These are phyloP conservation scores for Zalaria sp. DNA, from an alignment of 2,329 filamentous ascomycete genomes.

Conservation along the genomic window DNA sequence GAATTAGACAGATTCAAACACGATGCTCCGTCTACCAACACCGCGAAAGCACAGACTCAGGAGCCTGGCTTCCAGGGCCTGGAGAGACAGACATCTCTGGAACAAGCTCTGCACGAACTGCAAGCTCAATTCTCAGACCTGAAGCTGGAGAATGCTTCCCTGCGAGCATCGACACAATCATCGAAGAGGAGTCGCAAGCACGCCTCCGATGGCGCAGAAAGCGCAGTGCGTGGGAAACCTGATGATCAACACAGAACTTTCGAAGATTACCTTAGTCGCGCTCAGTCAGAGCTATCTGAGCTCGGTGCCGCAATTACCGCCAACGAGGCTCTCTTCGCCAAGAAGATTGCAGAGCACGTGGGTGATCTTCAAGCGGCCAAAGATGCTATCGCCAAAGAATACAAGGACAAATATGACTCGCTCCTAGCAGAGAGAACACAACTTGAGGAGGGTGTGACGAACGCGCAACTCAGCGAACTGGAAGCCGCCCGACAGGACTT, in stretches of 20 bases:
- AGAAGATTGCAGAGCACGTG: conserved; percentile 22
- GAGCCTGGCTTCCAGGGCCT: neutral
- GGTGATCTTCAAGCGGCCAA: conserved; percentile 20
- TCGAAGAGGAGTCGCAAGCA: conserved; percentile 1
- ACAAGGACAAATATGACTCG: conserved; percentile 17
- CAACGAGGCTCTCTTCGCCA: conserved; percentile 19
- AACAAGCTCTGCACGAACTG: neutral
- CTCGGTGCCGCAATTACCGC: conserved; percentile 19
- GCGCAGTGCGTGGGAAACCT: neutral
- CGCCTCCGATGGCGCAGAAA: conserved; percentile 5
- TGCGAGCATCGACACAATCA: neutral
- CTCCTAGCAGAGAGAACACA: conserved; percentile 15
- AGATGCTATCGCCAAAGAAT: conserved; percentile 18
- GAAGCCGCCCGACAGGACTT: conserved; percentile 18
- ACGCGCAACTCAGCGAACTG: conserved; percentile 16
- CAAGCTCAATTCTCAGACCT: conserved; percentile 1
- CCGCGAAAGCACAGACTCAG: neutral
- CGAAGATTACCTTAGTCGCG: conserved; percentile 20
- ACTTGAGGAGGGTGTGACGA: conserved; percentile 16
- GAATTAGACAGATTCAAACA: conserved; percentile 6
- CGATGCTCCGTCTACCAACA: neutral
- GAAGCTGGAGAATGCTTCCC: conserved; percentile 5
- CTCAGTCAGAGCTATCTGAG: conserved; percentile 18
- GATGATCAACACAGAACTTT: conserved; percentile 6
- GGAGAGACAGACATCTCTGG: neutral